These are phyloP conservation scores for Scheffersomyces stipitis DNA, from an alignment of 805 yeast species.

Conservation along the genomic window DNA sequence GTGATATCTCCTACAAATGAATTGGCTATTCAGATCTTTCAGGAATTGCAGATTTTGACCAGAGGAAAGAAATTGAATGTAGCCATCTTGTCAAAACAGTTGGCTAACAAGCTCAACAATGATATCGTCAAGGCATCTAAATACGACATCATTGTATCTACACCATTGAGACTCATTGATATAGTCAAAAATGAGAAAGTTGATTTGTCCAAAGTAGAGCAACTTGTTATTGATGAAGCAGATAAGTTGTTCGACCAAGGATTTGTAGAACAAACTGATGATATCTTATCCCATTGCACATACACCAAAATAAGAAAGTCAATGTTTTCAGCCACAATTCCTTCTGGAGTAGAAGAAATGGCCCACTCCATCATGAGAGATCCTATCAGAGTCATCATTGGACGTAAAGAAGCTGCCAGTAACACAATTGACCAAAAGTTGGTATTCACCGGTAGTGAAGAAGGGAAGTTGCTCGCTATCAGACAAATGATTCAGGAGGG, in stretches of 20 bases:
- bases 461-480: conserved; percentile 90
- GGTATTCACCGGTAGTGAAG: conserved; percentile 87
- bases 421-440: conserved; percentile 77
- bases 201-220: conserved; percentile 65
- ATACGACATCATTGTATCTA: conserved; percentile 78
- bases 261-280: conserved; percentile 89
- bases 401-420: conserved; percentile 93
- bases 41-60: conserved; percentile 61
- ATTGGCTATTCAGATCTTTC: conserved; percentile 80
- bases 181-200: conserved; percentile 61
- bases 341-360: conserved; percentile 87
- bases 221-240: conserved; percentile 90
- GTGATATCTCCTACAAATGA: conserved; percentile 94
- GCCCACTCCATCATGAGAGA: conserved; percentile 83
- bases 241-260: conserved; percentile 87
- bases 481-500: conserved; percentile 84
- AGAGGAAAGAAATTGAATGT: conserved; percentile 56
- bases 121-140: conserved; percentile 58
- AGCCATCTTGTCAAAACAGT: conserved; percentile 68
- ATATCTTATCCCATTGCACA: conserved; percentile 62
- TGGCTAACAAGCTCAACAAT: conserved; percentile 66
- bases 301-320: conserved; percentile 59
- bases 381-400: conserved; percentile 84
- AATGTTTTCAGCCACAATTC: conserved; percentile 93
- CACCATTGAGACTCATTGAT: conserved; percentile 88